These are phyloP conservation scores for Parastagonospora avenae DNA, from an alignment of 2,329 filamentous ascomycete species.

Conservation along the genomic window DNA sequence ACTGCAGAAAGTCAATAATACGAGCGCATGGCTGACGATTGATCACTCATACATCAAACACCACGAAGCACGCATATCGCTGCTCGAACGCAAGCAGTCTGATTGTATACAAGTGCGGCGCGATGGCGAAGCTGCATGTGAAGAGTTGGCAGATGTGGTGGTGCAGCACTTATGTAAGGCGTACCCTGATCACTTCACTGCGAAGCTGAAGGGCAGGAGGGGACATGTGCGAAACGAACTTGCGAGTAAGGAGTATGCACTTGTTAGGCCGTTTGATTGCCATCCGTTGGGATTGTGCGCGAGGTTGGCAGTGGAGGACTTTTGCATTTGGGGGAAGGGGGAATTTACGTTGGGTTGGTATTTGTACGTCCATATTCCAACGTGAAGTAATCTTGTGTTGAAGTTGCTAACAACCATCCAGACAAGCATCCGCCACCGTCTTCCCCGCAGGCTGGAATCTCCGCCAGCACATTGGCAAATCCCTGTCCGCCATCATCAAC, in stretches of 20 bases:
- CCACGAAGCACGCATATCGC: slow-evolving; percentile 48
- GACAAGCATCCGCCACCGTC: slow-evolving; percentile 57
- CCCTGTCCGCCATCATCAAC: slow-evolving; percentile 53
- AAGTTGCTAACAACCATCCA: slow-evolving; percentile 18
- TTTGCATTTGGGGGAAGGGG: slow-evolving; percentile 54
- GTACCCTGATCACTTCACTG: slow-evolving; percentile 52
- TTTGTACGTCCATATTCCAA: slow-evolving; percentile 41
- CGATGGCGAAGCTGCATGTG: slow-evolving; percentile 52
- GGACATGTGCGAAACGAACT: slow-evolving; percentile 48
- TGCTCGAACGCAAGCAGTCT: slow-evolving; percentile 47
- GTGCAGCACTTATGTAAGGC: slow-evolving; percentile 49
- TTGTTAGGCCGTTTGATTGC: slow-evolving; percentile 42
- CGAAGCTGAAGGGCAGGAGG: slow-evolving; percentile 10
- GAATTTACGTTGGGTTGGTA: slow-evolving; percentile 55
- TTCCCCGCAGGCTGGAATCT: slow-evolving; percentile 61
- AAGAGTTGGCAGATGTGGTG: slow-evolving; percentile 55
- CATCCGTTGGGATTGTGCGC: slow-evolving; percentile 58
- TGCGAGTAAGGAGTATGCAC: slow-evolving; percentile 51
- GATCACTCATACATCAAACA: slow-evolving; percentile 54
- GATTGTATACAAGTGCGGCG: slow-evolving; percentile 54
- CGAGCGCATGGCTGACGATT: slow-evolving; percentile 55
- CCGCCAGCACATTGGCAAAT: slow-evolving; percentile 55
- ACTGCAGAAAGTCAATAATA: slow-evolving; percentile 51
- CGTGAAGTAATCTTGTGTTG: neutral
- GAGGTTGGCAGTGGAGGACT: slow-evolving; percentile 58